Conservation (phyloP, 805 yeast genomes). For the Sugiyamaella lignohabitans region DNA sequence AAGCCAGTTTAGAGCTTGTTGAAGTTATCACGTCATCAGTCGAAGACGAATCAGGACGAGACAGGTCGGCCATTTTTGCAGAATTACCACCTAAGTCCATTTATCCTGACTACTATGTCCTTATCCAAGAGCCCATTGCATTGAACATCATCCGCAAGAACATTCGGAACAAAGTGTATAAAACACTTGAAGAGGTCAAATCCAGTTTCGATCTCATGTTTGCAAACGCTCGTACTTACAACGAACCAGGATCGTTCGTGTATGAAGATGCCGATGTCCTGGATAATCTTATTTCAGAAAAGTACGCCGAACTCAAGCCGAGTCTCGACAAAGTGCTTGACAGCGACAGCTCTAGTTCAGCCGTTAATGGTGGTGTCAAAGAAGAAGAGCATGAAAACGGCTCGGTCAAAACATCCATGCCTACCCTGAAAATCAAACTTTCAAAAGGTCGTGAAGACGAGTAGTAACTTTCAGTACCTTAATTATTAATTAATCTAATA, state of each 20-base stretch:
- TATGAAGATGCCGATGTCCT: conserved; percentile 47
- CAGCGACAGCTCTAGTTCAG: too few relatives aligned
- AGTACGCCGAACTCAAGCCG: conserved; percentile 3
- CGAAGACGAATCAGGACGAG: conserved; percentile 47
- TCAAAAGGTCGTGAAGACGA: neutral
- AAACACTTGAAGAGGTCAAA: conserved; percentile 41
- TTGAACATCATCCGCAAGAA: conserved; percentile 46
- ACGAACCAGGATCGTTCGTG: conserved; percentile 61
- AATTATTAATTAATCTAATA: too few relatives aligned
- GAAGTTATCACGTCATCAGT: conserved; percentile 12
- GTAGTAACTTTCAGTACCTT: too few relatives aligned
- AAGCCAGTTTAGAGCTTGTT: conserved; percentile 10
- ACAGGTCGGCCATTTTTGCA: conserved; percentile 40
- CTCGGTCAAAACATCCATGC: neutral
- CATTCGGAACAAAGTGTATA: conserved; percentile 35
- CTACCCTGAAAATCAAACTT: neutral
- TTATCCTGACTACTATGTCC: conserved; percentile 79
- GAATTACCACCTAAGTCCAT: conserved; percentile 63
- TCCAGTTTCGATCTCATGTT: conserved; percentile 52
- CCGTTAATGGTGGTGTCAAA: neutral
- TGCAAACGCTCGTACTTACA: conserved; percentile 60
- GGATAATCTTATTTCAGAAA: conserved; percentile 4
- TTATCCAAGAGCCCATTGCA: conserved; percentile 57
- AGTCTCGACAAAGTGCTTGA: neutral
- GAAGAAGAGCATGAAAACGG: neutral